Evolutionary conservation across 2,329 filamentous ascomycete species (phyloP), one percentile per base, ranked within the genome.

Genomic region (Botrytis hyacinthi): DNA sequence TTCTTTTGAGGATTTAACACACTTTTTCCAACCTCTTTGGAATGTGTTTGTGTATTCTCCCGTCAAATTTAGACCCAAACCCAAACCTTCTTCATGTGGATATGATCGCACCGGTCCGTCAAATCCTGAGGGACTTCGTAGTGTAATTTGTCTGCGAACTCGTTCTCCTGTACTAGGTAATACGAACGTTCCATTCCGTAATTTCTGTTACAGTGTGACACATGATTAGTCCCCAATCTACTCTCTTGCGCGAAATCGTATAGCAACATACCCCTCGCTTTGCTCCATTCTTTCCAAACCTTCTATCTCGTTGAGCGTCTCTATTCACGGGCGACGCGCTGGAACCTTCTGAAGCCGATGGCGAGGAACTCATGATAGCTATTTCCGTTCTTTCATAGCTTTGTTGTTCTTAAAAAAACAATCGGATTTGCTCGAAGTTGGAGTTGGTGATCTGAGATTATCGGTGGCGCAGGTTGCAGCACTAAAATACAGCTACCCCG

Each of bases 161-260:
- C 94, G 92, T 82, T 97, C 93, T 79, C 95, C 95, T 4, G 94
- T 98, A 74, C 88, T 86, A 12, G 95, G 94, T 72, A 97, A 88
- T 78, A 98, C 92, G 82, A 97, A 94, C 62, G 93, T 96, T 77
- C 93, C 93, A 81, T 95, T 92, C 77, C 92, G 91, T 75, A 97
- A 86, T 87, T 94, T 90, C 89, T 91, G 66, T 74, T 59, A 29
- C 12, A 40, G n/a, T 37, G 75, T 42, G 70, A 54, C 22, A 65
- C 20, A 51, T 37, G 26, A 40, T 65, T 67, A 35, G 61, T 51
- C 61, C 18, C 29, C 46, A 42, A 61, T 22, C 73, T 69, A 71
- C 74, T 78, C 79, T 79, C 51, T 75, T 77, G 67, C 78, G 76
- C 62, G 44, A 78, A 77, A 44, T 77, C 76, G 32, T 68, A 61